Percentiles rank a stretch among this genome's conserved stretches.
Evolutionary conservation across 805 yeast species (phyloP).

Genomic region (Metschnikowia proteae): DNA sequence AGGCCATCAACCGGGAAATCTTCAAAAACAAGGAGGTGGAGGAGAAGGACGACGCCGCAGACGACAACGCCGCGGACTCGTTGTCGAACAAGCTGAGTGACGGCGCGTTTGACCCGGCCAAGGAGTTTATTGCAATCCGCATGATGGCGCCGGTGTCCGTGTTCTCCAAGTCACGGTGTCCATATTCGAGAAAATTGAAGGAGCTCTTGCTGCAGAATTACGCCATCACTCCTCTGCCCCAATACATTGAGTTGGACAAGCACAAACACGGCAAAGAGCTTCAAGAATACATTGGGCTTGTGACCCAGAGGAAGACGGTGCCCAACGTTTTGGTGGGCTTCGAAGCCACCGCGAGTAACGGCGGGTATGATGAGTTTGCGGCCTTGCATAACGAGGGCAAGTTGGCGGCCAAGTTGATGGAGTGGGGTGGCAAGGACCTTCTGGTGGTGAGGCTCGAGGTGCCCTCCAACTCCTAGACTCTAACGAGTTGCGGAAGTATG

Average conservation of each 20-base stretch:
- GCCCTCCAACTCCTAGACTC: slow-evolving; percentile 47
- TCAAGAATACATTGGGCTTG: slow-evolving; percentile 61
- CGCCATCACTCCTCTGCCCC: slow-evolving; percentile 66
- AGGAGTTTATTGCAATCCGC: slow-evolving; percentile 51
- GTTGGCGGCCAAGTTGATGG: slow-evolving; percentile 47
- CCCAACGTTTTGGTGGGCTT: slow-evolving; percentile 19
- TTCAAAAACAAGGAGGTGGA: slow-evolving; percentile 20
- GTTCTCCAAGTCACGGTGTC: slow-evolving; percentile 60
- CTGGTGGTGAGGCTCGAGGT: slow-evolving; percentile 48
- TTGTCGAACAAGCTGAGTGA: slow-evolving; percentile 5
- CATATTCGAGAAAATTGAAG: slow-evolving; percentile 72
- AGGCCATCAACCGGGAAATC: slow-evolving; percentile 38
- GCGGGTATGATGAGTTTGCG: slow-evolving; percentile 84
- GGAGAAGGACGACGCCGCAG: slow-evolving; percentile 8
- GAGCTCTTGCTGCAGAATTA: slow-evolving; percentile 59
- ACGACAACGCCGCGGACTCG: slow-evolving; percentile 6
- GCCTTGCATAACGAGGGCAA: slow-evolving; percentile 55
- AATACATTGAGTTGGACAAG: slow-evolving; percentile 76
- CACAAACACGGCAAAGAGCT: slow-evolving; percentile 73
- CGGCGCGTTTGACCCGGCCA: slow-evolving; percentile 31
- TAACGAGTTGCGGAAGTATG: too few relatives aligned
- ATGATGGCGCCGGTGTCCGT: slow-evolving; percentile 61
- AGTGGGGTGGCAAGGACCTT: slow-evolving; percentile 61
- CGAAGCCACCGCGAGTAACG: slow-evolving; percentile 48
- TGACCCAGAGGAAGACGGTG: slow-evolving; percentile 16